Conservation (phyloP, 805 yeast species). For the Starmera caribaea region DNA sequence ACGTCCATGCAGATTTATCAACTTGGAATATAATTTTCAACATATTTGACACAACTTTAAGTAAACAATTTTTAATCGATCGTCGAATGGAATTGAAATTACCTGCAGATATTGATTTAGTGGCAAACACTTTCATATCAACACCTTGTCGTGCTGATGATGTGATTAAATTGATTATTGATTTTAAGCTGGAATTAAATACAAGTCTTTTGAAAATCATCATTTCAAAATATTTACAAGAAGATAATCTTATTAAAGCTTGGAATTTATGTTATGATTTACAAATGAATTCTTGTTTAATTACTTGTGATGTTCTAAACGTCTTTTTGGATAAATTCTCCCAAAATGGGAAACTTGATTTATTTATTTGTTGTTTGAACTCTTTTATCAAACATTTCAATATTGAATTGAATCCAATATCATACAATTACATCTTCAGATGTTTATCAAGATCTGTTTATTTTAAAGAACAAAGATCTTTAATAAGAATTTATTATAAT, state of each 20-base stretch:
- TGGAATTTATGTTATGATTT: constrained; percentile 18
- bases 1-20: constrained; percentile 22
- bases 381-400: constrained; percentile 18
- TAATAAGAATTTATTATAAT: constrained; percentile 17
- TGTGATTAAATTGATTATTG: constrained; percentile 7
- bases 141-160: constrained; percentile 1
- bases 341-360: constrained; percentile 24
- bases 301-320: constrained; percentile 18
- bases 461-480: constrained; percentile 15
- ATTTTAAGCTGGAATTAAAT: constrained; percentile 17
- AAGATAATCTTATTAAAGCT: constrained; percentile 19
- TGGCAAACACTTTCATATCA: constrained; percentile 7
- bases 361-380: constrained; percentile 23
- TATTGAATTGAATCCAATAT: constrained; percentile 21
- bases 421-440: constrained; percentile 26
- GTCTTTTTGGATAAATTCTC: constrained; percentile 22
- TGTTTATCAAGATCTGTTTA: constrained; percentile 24
- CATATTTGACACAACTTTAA: constrained; percentile 22
- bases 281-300: constrained; percentile 2
- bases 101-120: constrained; percentile 20
- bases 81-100: constrained; percentile 22
- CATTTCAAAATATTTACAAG: constrained; percentile 16
- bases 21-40: constrained; percentile 29
- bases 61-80: constrained; percentile 22
- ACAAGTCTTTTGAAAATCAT: constrained; percentile 17